phyloP scores from a whole-genome alignment of 331 rosid genomes.

The Acacia pycnantha region DNA sequence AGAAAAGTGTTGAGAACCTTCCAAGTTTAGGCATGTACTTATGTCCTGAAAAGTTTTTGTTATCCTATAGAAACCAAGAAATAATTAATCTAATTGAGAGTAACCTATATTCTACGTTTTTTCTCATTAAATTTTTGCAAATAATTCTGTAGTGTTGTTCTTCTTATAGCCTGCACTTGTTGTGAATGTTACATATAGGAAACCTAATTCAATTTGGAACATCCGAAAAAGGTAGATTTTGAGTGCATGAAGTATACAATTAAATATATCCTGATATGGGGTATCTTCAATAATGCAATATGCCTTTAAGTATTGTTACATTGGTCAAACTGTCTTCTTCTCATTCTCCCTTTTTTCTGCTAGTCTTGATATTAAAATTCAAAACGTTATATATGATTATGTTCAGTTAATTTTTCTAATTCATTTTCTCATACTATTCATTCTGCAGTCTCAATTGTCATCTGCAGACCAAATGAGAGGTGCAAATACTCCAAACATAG shows the following conservation, averaged over 20 bases:
- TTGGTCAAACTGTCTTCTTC: background rate
- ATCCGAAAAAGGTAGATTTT: constrained; percentile 1
- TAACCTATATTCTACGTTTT: too few relatives aligned
- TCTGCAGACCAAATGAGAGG: constrained; percentile 73
- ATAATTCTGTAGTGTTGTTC: too few relatives aligned
- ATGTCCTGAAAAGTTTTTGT: too few relatives aligned
- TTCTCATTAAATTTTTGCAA: too few relatives aligned
- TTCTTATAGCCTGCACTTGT: too few relatives aligned
- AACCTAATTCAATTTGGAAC: too few relatives aligned
- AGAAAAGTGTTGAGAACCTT: too few relatives aligned
- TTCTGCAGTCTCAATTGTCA: constrained; percentile 76
- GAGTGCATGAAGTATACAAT: background rate
- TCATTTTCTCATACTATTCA: constrained; percentile 18
- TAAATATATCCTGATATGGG: background rate
- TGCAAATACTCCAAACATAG: constrained; percentile 59
- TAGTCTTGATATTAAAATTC: background rate
- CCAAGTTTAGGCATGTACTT: too few relatives aligned
- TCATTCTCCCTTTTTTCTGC: background rate
- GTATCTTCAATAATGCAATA: background rate
- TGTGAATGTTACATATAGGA: too few relatives aligned
- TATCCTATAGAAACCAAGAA: too few relatives aligned
- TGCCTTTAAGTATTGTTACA: background rate
- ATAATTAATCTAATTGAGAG: too few relatives aligned
- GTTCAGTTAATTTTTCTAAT: constrained; percentile 11
- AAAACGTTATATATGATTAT: constrained; percentile 3